Base-by-base conservation (phyloP, 2,329 filamentous ascomycete genomes). In the Aspergillus melleus region DNA sequence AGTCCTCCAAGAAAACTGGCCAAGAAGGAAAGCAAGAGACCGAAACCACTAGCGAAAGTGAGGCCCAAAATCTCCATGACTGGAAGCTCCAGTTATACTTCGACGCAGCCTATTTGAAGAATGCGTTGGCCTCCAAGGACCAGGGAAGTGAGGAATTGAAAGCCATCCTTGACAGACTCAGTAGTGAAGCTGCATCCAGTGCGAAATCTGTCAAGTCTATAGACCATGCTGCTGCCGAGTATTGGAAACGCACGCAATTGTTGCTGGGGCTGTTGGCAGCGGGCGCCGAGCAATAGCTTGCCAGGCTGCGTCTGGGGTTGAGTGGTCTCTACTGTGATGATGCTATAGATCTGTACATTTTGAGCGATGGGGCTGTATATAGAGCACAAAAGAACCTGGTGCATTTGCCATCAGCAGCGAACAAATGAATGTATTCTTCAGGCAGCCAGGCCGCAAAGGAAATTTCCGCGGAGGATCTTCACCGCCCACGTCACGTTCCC, bases 211-310 rank as follows among this genome's bases (percentile, higher is more conserved):
- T 82, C 49, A 85, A 85, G 62, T 75, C 79, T 49, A 74, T 96
- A 42, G 75, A 72, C 65, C 90, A 88, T 74, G 79, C 82, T 16
- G 86, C 91, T 6, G 80, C 83, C 50, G 91, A 93, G 54, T 96
- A 95, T 74, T 95, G 91, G 87, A 91, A 89, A 79, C 86, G 90
- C 69, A 95, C 90, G 11, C 88, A 85, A 73, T 76, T 97, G 63
- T 75, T 97, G 26, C 96, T 97, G 77, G 92, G 90, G 2, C 78
- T 96, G 58, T 77, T 97, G 64, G 82, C 81, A 5, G 57, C 57
- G 57, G 68, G 62, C n/a, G 4, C 44, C 10, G 59, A 53, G 29
- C 55, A 54, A 52, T 62, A 30, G 50, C 54, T 44, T 46, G 58
- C 58, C 46, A 6, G 36, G 16, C 8, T 42, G 36, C 12, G 4